Conservation (phyloP, 2,329 filamentous ascomycete species). For the Aspergillus awamori region DNA sequence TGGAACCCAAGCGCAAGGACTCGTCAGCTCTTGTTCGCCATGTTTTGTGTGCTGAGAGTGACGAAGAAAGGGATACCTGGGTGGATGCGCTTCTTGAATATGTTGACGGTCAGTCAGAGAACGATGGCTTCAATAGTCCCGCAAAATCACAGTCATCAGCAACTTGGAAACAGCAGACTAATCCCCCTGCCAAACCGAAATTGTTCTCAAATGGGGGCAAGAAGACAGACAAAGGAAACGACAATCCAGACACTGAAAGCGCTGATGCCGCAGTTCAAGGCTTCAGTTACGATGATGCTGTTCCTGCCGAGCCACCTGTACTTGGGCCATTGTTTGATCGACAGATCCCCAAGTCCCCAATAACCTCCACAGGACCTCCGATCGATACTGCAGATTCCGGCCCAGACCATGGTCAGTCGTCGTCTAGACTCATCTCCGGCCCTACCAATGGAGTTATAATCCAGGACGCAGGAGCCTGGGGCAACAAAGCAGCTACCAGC, state of each 20-base stretch:
- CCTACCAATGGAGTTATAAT: constrained; percentile 85
- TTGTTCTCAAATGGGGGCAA: constrained; percentile 29
- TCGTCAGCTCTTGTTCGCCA: constrained; percentile 85
- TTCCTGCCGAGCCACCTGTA: constrained; percentile 60
- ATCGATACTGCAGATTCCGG: constrained; percentile 33
- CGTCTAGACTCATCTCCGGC: constrained; percentile 69
- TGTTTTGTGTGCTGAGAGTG: constrained; percentile 93
- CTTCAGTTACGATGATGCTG: constrained; percentile 60
- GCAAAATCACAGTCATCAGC: constrained; percentile 24
- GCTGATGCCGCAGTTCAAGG: constrained; percentile 44
- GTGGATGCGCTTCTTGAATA: constrained; percentile 87
- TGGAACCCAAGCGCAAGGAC: constrained; percentile 97
- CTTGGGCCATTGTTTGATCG: constrained; percentile 47
- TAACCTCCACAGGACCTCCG: constrained; percentile 32
- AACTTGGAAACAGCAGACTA: constrained; percentile 23
- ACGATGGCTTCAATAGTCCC: constrained; percentile 29
- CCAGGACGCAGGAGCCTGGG: constrained; percentile 80
- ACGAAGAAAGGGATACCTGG: constrained; percentile 89
- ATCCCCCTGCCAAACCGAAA: constrained; percentile 29
- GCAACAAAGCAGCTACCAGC: constrained; percentile 66
- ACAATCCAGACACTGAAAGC: constrained; percentile 43
- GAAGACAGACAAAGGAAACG: constrained; percentile 37
- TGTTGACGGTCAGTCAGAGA: constrained; percentile 62
- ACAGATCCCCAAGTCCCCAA: constrained; percentile 37
- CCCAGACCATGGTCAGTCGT: constrained; percentile 31